A percentile compares a stretch with the other conserved stretches of the same genome.
Evolutionary conservation across 768 basidiomycete species (phyloP).

Genomic region (Candolleomyces eurysporus): DNA sequence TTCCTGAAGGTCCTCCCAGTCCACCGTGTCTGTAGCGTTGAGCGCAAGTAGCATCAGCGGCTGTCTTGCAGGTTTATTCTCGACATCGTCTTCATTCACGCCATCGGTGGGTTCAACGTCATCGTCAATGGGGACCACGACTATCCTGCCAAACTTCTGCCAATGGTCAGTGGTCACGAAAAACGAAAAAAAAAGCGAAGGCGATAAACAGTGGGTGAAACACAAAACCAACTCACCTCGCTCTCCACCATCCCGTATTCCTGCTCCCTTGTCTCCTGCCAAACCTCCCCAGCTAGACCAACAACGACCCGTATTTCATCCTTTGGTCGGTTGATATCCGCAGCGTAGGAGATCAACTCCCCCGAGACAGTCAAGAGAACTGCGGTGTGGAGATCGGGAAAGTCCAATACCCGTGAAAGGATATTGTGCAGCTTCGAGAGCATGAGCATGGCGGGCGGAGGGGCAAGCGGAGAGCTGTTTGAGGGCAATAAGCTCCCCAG

Average conservation of each 20-base stretch:
- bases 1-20: constrained; percentile 63
- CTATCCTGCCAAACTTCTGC: constrained; percentile 63
- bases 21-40: constrained; percentile 55
- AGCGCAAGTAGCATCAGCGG: constrained; percentile 72
- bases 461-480: neutral
- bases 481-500: neutral
- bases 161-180: constrained; percentile 4
- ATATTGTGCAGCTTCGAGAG: constrained; percentile 65
- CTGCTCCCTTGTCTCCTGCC: constrained; percentile 70
- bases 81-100: constrained; percentile 1
- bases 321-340: constrained; percentile 54
- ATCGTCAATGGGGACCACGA: constrained; percentile 64
- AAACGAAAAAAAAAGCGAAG: neutral
- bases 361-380: constrained; percentile 72
- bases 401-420: constrained; percentile 59
- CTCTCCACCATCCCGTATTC: constrained; percentile 74
- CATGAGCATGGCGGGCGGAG: constrained; percentile 52
- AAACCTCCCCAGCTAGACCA: constrained; percentile 71
- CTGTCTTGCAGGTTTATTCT: constrained; percentile 27
- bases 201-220: neutral
- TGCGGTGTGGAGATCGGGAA: constrained; percentile 66
- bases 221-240: constrained; percentile 49
- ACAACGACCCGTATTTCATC: constrained; percentile 73
- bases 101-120: constrained; percentile 40
- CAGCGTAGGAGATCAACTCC: constrained; percentile 66